Conservation (phyloP, 208 protist genomes). For the Lotmaria passim region DNA sequence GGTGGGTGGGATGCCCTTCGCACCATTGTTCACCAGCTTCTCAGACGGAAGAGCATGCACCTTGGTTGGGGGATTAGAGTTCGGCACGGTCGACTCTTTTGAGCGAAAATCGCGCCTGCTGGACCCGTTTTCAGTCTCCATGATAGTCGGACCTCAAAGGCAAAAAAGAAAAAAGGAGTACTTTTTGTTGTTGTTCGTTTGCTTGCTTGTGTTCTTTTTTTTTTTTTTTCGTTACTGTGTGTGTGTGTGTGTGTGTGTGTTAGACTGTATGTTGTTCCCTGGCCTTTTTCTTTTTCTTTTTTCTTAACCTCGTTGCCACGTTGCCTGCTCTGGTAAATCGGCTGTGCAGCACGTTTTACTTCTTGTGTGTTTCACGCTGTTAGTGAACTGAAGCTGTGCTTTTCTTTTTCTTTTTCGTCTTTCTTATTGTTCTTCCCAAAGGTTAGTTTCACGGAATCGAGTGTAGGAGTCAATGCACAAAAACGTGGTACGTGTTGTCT, state of each 20-base stretch:
- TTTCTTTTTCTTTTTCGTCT: constrained; percentile 1
- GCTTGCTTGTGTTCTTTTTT: neutral
- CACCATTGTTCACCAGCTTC: constrained; percentile 8
- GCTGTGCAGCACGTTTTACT: too few species aligned
- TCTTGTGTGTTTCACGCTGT: neutral
- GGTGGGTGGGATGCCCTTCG: neutral
- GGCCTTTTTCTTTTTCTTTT: too few species aligned
- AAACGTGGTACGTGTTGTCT: too few species aligned
- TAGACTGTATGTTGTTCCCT: neutral
- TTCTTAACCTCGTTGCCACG: neutral
- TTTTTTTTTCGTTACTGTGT: neutral
- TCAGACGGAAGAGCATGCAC: constrained; percentile 1
- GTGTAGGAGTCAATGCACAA: too few species aligned
- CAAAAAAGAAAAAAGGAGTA: too few species aligned
- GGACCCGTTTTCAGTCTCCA: neutral
- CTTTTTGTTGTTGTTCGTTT: neutral
- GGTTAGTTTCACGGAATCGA: too few species aligned
- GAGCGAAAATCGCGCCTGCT: neutral
- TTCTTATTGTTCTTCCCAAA: neutral
- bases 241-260: neutral
- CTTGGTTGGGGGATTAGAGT: neutral
- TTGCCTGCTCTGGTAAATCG: too few species aligned
- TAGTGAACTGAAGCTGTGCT: neutral
- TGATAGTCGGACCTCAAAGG: neutral
- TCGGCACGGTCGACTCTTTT: neutral